Evolutionary conservation across 257 asterid species (phyloP).

Genomic region (Avicennia marina): DNA sequence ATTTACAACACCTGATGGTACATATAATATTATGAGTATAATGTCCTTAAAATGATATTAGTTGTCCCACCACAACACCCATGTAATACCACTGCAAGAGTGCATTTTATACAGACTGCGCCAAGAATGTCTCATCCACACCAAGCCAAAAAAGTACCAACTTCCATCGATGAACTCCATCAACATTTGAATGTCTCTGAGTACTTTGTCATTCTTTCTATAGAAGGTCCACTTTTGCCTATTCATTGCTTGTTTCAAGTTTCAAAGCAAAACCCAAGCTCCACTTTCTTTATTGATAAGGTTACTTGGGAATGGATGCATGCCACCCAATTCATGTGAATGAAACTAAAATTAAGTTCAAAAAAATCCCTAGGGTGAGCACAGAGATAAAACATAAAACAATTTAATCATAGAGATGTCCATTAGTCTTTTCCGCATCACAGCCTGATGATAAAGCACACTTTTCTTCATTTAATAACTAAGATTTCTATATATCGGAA

Average conservation of each 20-base stretch:
- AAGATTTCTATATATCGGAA: constrained; percentile 14
- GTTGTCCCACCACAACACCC: neutral
- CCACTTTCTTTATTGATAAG: neutral
- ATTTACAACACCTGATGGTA: neutral
- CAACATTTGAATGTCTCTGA: neutral
- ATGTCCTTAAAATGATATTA: too few relatives aligned
- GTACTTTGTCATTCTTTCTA: neutral
- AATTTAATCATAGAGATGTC: constrained; percentile 10
- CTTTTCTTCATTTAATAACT: constrained; percentile 1
- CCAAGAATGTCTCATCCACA: neutral
- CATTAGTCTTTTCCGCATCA: constrained; percentile 6
- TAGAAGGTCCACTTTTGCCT: neutral
- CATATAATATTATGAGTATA: too few relatives aligned
- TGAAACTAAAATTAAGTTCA: constrained; percentile 11
- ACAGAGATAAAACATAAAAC: neutral
- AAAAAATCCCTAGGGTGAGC: neutral
- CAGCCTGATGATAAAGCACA: constrained; percentile 8
- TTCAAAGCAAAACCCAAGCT: constrained; percentile 6
- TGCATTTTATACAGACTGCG: neutral
- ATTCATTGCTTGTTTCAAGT: neutral
- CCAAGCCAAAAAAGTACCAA: neutral
- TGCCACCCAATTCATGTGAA: neutral
- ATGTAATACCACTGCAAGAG: neutral
- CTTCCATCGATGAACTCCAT: neutral
- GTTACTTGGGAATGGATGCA: neutral